These are phyloP conservation scores for Colletotrichum cordylinicola DNA, from an alignment of 2,329 filamentous ascomycete species.

Conservation along the genomic window DNA sequence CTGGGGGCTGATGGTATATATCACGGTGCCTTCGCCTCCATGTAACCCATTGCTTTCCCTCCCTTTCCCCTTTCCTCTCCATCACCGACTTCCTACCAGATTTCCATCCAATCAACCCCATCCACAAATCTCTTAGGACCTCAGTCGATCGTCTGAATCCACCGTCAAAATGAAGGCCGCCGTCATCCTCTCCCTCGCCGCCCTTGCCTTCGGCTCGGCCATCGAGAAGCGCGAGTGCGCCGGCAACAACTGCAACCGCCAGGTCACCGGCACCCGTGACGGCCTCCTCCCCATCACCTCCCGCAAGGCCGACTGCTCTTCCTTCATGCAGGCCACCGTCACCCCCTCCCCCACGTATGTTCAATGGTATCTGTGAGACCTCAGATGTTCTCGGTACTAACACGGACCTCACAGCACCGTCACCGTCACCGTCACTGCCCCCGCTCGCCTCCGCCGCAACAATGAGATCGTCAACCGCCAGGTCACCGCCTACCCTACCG, in stretches of 20 bases:
- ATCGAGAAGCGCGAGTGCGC: conserved; percentile 40
- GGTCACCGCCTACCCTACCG: conserved; percentile 35
- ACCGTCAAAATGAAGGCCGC: conserved; percentile 46
- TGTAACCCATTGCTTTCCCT: background rate
- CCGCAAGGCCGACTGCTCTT: conserved; percentile 45
- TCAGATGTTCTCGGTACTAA: conserved; percentile 10
- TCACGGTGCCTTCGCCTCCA: conserved; percentile 17
- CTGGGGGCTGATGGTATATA: conserved; percentile 19
- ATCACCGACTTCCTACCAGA: conserved; percentile 27
- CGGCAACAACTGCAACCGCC: conserved; percentile 53
- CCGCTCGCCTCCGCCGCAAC: conserved; percentile 33
- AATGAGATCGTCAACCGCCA: conserved; percentile 29
- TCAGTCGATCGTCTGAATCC: conserved; percentile 23
- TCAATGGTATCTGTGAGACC: background rate
- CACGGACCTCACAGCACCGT: conserved; percentile 35
- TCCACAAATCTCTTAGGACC: conserved; percentile 21
- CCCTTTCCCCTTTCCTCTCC: conserved; percentile 14
- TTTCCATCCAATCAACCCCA: conserved; percentile 17
- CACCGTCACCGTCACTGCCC: conserved; percentile 39
- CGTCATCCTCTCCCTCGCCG: conserved; percentile 41
- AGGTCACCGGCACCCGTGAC: conserved; percentile 47
- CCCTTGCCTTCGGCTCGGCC: conserved; percentile 39
- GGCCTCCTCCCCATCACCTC: conserved; percentile 38
- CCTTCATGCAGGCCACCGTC: conserved; percentile 44
- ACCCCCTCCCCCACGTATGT: conserved; percentile 46